Evolutionary conservation across 768 basidiomycete genomes (phyloP).

Genomic region (Collybiopsis confluens): DNA sequence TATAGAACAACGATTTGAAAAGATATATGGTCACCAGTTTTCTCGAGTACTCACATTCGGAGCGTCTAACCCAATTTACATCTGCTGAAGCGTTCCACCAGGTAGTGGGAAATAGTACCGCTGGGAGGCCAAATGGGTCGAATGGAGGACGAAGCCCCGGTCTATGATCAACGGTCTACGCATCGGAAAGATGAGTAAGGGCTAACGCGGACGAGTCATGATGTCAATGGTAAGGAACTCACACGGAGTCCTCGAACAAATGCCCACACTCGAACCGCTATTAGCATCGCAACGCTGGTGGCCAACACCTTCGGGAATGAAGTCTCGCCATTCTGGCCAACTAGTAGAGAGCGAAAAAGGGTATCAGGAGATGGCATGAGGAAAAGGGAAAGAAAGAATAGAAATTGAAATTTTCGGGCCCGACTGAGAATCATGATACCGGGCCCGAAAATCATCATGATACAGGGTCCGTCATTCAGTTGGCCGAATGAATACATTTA

Average conservation of each 20-base stretch:
- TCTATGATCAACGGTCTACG: constrained; percentile 29
- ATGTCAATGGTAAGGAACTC: no score
- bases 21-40: neutral
- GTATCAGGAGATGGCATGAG: neutral
- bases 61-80: constrained; percentile 34
- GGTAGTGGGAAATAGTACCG: constrained; percentile 30
- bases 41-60: constrained; percentile 21
- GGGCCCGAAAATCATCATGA: no score
- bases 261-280: neutral
- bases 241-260: neutral
- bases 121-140: constrained; percentile 34
- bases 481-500: no score
- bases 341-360: neutral
- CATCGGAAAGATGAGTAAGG: neutral
- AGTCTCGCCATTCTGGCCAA: neutral
- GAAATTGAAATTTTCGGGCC: neutral
- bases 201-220: neutral
- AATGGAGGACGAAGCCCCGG: constrained; percentile 40
- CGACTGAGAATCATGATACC: no score
- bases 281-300: neutral
- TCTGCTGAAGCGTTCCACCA: constrained; percentile 40
- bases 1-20: no score
- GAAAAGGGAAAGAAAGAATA: neutral
- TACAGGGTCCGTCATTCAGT: no score
- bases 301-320: neutral